phyloP scores from a whole-genome alignment of 148 eudicot genomes.

The Rhododendron vialii region DNA sequence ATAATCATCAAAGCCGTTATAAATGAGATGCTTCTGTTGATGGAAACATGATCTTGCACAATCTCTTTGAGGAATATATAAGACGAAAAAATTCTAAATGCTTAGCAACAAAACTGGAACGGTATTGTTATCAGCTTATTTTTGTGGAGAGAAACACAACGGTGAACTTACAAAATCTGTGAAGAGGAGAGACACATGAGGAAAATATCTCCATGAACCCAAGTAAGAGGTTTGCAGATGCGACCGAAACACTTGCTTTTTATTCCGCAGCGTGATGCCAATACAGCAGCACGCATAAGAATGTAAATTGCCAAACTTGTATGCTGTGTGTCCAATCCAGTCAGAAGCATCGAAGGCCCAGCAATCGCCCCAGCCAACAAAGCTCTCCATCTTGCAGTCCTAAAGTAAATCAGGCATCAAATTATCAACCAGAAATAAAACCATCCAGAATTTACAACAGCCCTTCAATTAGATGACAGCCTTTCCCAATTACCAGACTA shows the following conservation, averaged over 20 bases:
- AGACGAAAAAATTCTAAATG: not conserved
- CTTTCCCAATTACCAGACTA: not conserved
- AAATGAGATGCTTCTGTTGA: not conserved
- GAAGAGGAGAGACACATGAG: conserved; percentile 99
- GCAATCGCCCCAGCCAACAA: conserved; percentile 90
- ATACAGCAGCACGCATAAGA: conserved; percentile 92
- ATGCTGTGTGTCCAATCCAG: conserved; percentile 79
- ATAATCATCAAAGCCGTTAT: not conserved
- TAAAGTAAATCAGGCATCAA: conserved; percentile 26
- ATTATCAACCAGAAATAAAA: not conserved
- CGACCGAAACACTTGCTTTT: conserved; percentile 86
- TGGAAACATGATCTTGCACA: not conserved
- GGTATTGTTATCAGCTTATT: not conserved
- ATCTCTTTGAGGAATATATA: not conserved
- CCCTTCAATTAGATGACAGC: not conserved
- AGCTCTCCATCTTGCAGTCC: conserved; percentile 98
- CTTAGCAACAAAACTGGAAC: not conserved
- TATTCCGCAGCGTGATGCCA: conserved; percentile 98
- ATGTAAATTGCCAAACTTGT: conserved; percentile 91
- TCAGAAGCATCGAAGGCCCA: conserved; percentile 96
- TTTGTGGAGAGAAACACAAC: not conserved
- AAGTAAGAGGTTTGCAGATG: conserved; percentile 86
- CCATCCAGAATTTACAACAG: not conserved
- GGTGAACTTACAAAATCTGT: conserved; percentile 72
- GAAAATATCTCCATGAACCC: conserved; percentile 94